These are phyloP conservation scores for Aspergillus sparsus DNA, from an alignment of 495 filamentous ascomycete genomes.

Conservation along the genomic window DNA sequence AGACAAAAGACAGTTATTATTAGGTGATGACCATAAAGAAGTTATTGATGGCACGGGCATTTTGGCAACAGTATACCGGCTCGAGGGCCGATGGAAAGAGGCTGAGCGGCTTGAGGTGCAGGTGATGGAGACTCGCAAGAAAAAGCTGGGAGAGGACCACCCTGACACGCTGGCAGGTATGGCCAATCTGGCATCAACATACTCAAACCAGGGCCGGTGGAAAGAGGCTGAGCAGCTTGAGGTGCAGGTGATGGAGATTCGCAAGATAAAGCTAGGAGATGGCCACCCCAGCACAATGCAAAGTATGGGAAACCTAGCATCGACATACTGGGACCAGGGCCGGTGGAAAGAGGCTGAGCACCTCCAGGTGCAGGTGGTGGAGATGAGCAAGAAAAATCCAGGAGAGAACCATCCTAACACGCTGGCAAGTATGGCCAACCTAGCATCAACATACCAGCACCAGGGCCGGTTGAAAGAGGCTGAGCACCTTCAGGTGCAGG, in stretches of 20 bases:
- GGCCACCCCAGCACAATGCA: slow-evolving; percentile 28
- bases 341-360: slow-evolving; percentile 40
- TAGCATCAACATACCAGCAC: slow-evolving; percentile 7
- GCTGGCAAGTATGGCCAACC: slow-evolving; percentile 40
- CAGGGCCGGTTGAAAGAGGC: too few species aligned
- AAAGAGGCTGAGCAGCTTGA: slow-evolving; percentile 34
- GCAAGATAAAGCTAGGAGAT: slow-evolving; percentile 14
- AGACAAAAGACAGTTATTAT: too few species aligned
- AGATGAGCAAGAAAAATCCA: slow-evolving; percentile 28
- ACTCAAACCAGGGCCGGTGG: slow-evolving; percentile 24
- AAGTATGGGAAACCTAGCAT: slow-evolving; percentile 32
- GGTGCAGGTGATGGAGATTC: slow-evolving; percentile 22
- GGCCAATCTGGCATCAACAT: slow-evolving; percentile 16
- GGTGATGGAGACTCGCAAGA: slow-evolving; percentile 19
- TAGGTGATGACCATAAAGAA: too few species aligned
- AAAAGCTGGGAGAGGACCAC: slow-evolving; percentile 39
- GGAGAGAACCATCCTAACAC: slow-evolving; percentile 41
- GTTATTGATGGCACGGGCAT: too few species aligned
- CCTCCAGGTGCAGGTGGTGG: slow-evolving; percentile 30
- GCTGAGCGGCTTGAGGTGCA: slow-evolving; percentile 29
- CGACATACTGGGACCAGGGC: slow-evolving; percentile 34
- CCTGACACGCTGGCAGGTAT: slow-evolving; percentile 38
- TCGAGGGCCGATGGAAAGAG: slow-evolving; percentile 31
- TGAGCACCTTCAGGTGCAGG: too few species aligned
- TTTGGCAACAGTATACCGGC: not conserved